These are phyloP conservation scores for Neocatenulostroma microsporum DNA, from an alignment of 2,329 filamentous ascomycete genomes.

Conservation along the genomic window DNA sequence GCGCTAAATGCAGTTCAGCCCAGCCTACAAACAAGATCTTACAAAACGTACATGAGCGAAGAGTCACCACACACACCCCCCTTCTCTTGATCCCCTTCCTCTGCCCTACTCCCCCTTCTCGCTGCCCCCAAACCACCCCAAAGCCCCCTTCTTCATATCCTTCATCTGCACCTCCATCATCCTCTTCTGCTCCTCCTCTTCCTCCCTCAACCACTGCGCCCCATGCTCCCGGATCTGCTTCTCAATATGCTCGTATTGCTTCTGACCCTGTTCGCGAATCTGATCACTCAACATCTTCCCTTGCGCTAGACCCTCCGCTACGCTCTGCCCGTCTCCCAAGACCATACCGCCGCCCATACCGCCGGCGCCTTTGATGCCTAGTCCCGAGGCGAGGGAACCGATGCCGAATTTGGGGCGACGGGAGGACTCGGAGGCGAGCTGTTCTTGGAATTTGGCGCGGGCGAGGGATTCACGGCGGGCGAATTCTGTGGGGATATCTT, in stretches of 20 bases:
- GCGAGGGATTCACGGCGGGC: slow-evolving; percentile 78
- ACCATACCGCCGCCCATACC: slow-evolving; percentile 50
- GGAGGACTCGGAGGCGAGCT: slow-evolving; percentile 60
- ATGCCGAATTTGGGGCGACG: slow-evolving; percentile 56
- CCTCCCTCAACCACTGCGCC: slow-evolving; percentile 92
- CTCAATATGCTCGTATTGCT: slow-evolving; percentile 82
- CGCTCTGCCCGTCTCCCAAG: slow-evolving; percentile 45
- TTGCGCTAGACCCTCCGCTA: slow-evolving; percentile 71
- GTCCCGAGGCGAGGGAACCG: slow-evolving; percentile 46
- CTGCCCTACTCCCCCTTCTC: slow-evolving; percentile 1
- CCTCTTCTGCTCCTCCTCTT: slow-evolving; percentile 81
- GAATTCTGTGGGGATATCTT: slow-evolving; percentile 83
- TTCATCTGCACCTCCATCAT: slow-evolving; percentile 83
- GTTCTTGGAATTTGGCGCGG: slow-evolving; percentile 74
- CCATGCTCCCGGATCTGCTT: slow-evolving; percentile 88
- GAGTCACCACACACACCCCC: too few relatives aligned
- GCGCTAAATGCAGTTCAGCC: too few relatives aligned
- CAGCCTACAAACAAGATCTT: too few relatives aligned
- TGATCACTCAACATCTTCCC: slow-evolving; percentile 98
- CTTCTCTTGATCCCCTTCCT: too few relatives aligned
- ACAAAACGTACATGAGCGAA: too few relatives aligned
- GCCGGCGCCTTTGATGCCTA: slow-evolving; percentile 70
- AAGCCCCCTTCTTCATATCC: slow-evolving; percentile 77
- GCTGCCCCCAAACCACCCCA: slow-evolving; percentile 45
- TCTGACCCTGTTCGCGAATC: slow-evolving; percentile 82